Conservation (phyloP, 73 alveolate species). For the Blepharisma stoltei region DNA sequence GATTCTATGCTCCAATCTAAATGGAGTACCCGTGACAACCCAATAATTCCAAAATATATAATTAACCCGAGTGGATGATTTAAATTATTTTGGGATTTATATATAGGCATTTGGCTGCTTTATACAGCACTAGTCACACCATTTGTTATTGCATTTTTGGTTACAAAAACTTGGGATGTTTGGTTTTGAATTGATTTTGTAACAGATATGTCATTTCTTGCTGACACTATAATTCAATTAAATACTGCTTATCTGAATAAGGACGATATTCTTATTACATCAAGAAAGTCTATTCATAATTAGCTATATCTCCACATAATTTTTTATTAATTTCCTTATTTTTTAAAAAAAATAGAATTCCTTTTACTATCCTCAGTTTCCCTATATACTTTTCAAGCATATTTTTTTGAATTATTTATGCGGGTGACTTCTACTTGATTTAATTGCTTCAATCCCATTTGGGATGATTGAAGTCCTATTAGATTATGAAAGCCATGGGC, state of each 20-base stretch:
- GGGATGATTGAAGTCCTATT: neutral
- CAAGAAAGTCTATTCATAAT: no score
- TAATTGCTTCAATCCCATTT: slow-evolving; percentile 1
- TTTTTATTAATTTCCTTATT: no score
- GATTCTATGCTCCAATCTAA: no score
- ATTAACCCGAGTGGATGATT: neutral
- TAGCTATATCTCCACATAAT: no score
- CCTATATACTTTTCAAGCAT: no score
- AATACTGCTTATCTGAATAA: slow-evolving; percentile 7
- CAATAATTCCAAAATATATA: neutral
- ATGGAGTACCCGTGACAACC: no score
- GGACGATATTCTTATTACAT: neutral
- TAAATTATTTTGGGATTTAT: neutral
- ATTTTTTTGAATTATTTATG: neutral
- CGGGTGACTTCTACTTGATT: neutral
- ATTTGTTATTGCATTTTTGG: slow-evolving; percentile 17
- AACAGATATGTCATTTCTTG: neutral
- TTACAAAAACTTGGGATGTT: neutral
- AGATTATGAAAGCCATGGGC: neutral
- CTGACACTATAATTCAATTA: neutral
- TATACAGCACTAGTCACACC: slow-evolving; percentile 23
- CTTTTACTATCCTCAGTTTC: no score
- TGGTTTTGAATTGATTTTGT: neutral
- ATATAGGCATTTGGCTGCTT: slow-evolving; percentile 1
- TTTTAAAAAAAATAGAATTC: no score